Evolutionary conservation across 2,329 filamentous ascomycete species (phyloP).

Genomic region (Diaporthe aspalathi): DNA sequence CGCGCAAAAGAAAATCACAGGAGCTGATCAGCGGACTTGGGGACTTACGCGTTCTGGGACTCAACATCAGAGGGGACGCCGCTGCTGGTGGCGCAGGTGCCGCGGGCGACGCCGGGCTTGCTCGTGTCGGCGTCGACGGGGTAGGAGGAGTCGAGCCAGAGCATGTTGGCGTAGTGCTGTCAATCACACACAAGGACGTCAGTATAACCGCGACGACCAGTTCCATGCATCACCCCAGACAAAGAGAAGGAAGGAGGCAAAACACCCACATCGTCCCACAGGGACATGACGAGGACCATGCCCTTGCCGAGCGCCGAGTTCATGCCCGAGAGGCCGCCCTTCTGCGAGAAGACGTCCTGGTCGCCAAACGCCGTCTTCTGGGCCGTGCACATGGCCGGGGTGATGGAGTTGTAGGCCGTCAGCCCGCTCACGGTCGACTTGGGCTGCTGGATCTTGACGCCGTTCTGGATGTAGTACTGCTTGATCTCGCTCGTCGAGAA

Average conservation of each 20-base stretch:
- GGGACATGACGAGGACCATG: slow-evolving; percentile 72
- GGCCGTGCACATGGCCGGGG: slow-evolving; percentile 63
- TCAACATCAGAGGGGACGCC: slow-evolving; percentile 55
- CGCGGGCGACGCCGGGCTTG: slow-evolving; percentile 56
- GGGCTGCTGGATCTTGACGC: slow-evolving; percentile 61
- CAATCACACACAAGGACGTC: not conserved
- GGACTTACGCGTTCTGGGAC: slow-evolving; percentile 44
- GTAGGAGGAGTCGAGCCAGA: slow-evolving; percentile 71
- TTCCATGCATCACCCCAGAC: no score
- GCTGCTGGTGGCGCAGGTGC: slow-evolving; percentile 54
- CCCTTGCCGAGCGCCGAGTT: slow-evolving; percentile 61
- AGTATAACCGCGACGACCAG: no score
- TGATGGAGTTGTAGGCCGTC: slow-evolving; percentile 54
- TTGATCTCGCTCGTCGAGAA: slow-evolving; percentile 67
- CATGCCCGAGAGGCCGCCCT: slow-evolving; percentile 67
- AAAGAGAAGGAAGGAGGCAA: no score
- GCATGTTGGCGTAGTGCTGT: slow-evolving; percentile 68
- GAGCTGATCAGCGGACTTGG: slow-evolving; percentile 48
- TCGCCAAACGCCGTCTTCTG: slow-evolving; percentile 67
- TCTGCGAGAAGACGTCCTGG: slow-evolving; percentile 59
- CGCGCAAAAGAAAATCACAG: slow-evolving; percentile 49
- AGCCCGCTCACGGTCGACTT: slow-evolving; percentile 52
- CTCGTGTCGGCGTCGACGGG: slow-evolving; percentile 53
- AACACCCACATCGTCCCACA: slow-evolving; percentile 65
- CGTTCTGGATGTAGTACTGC: slow-evolving; percentile 71